These are phyloP conservation scores for Hyphodiscus sp. DNA, from an alignment of 2,329 filamentous ascomycete genomes.

Conservation along the genomic window DNA sequence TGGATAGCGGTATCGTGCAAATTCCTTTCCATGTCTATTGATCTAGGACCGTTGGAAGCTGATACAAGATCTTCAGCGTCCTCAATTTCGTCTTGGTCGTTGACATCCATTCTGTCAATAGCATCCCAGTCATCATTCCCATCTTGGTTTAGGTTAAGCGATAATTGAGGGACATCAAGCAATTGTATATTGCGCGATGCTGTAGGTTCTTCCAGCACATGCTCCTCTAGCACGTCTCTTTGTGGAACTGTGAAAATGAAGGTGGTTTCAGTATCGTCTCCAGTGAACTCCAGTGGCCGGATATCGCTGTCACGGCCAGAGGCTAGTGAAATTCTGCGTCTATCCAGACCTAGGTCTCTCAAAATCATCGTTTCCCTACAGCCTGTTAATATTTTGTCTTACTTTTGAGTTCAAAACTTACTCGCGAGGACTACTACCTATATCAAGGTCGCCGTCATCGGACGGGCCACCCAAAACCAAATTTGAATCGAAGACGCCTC, in stretches of 20 bases:
- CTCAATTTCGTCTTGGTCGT: conserved; percentile 3
- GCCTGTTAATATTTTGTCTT: conserved; percentile 3
- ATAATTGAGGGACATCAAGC: background rate
- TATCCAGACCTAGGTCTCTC: conserved; percentile 12
- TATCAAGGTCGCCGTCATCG: conserved; percentile 15
- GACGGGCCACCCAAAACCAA: conserved; percentile 20
- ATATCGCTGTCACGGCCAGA: conserved; percentile 26
- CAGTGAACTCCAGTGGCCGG: conserved; percentile 17
- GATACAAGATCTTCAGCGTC: background rate
- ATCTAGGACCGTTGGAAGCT: background rate
- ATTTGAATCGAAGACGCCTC: conserved; percentile 24
- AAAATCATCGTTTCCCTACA: conserved; percentile 21
- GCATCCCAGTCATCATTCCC: conserved; percentile 10
- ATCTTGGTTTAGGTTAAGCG: background rate
- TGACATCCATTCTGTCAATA: conserved; percentile 18
- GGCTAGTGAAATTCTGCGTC: conserved; percentile 14
- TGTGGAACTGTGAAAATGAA: conserved; percentile 29
- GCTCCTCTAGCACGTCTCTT: conserved; percentile 15
- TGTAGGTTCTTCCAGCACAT: background rate
- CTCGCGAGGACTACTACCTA: conserved; percentile 13
- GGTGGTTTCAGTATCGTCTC: conserved; percentile 28
- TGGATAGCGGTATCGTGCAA: conserved; percentile 16
- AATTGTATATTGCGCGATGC: background rate
- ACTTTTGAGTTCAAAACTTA: conserved; percentile 6
- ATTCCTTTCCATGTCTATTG: conserved; percentile 8